These are phyloP conservation scores for Athelia sp. DNA, from an alignment of 1,284 basidiomycete species.

Conservation along the genomic window DNA sequence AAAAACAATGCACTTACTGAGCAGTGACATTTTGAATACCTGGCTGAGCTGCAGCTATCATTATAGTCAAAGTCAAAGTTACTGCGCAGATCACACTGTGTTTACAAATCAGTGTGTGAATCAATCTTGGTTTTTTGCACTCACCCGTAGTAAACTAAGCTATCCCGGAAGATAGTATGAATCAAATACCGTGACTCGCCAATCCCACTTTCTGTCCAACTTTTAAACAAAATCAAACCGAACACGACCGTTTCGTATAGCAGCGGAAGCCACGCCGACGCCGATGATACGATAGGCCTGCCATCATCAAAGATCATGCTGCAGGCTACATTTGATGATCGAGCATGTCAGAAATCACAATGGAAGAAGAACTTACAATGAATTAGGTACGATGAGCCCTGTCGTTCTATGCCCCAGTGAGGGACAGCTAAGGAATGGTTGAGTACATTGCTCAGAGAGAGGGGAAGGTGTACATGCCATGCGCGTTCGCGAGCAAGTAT, in stretches of 20 bases:
- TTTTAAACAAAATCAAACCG: conserved; percentile 30
- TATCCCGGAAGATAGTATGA: conserved; percentile 32
- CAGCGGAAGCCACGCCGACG: conserved; percentile 42
- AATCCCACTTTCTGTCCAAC: conserved; percentile 20
- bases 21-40: conserved; percentile 39
- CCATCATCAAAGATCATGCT: conserved; percentile 28
- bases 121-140: not conserved
- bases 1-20: conserved; percentile 32
- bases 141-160: conserved; percentile 41
- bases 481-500: conserved; percentile 30
- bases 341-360: not conserved
- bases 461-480: conserved; percentile 12
- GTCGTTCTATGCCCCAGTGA: not conserved
- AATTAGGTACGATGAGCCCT: not conserved
- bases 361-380: conserved; percentile 11
- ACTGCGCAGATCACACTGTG: conserved; percentile 38
- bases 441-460: not conserved
- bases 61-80: conserved; percentile 38
- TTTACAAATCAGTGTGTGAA: not conserved
- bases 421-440: conserved; percentile 11
- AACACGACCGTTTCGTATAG: conserved; percentile 39
- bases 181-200: conserved; percentile 24
- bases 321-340: conserved; percentile 27
- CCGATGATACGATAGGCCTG: conserved; percentile 22
- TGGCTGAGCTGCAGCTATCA: conserved; percentile 32